phyloP scores from a whole-genome alignment of 495 filamentous ascomycete species.

The Aspergillus olivimuriae region DNA sequence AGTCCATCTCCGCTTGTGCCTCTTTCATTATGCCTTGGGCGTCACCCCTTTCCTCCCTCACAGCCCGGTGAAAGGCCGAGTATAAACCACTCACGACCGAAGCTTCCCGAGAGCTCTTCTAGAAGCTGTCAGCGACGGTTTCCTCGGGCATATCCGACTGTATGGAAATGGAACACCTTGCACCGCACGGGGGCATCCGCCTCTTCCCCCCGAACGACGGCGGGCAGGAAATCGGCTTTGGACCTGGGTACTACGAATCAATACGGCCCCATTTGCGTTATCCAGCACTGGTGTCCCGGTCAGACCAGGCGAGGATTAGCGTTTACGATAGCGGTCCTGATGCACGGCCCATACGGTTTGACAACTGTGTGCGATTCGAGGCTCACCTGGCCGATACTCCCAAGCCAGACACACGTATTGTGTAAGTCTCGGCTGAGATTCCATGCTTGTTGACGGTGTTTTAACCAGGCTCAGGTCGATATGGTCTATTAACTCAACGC shows the following conservation, averaged over 20 bases:
- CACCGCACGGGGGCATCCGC: not conserved
- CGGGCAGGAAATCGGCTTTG: too few species aligned
- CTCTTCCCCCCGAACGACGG: not conserved
- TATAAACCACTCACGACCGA: too few species aligned
- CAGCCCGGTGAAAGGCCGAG: too few species aligned
- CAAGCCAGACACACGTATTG: constrained; percentile 8
- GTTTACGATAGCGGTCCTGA: constrained; percentile 4
- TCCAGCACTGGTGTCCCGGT: constrained; percentile 1
- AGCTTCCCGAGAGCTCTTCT: too few species aligned
- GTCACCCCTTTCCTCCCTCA: too few species aligned
- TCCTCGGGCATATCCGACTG: too few species aligned
- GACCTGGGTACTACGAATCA: not conserved
- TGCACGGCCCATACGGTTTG: constrained; percentile 3
- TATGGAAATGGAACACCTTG: too few species aligned
- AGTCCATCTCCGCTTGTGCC: too few species aligned
- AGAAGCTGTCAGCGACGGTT: too few species aligned
- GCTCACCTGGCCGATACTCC: not conserved
- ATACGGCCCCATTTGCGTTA: constrained; percentile 1
- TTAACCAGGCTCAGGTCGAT: constrained; percentile 5
- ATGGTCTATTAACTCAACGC: constrained; percentile 6
- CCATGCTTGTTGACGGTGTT: too few species aligned
- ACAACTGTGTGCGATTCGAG: constrained; percentile 9
- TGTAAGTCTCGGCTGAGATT: constrained; percentile 3
- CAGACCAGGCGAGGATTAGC: constrained; percentile 8
- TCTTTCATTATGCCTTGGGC: too few species aligned